Base-by-base conservation (phyloP, 176 grass and related monocot species). In the Carex myosuroides region DNA sequence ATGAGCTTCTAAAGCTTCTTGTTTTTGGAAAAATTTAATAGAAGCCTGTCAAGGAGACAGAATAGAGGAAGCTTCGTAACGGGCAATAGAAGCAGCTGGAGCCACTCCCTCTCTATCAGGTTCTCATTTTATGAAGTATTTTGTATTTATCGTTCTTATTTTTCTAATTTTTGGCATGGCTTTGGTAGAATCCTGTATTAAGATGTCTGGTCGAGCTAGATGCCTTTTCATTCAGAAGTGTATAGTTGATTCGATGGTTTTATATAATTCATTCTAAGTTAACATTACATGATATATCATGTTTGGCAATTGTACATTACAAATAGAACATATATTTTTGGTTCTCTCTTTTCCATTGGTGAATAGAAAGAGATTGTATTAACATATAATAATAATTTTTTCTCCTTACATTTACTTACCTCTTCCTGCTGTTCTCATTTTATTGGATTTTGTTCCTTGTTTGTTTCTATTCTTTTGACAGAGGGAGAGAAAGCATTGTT, bases 101-200 rank as follows among this genome's bases (percentile, higher is more conserved):
- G 90, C 24, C 95, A 88, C 14, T 91, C 95, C 79, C 95, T 98
- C 26, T 98, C 95, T 58, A 98, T 93, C 81, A 98, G 95, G 95
- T 98, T 69, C 64, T 37, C 18, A 10, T 78, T 52, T 78, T 8
- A 77, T 77, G 22, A 77, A 30, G 1, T 55, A 24, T n/a, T 48
- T 26, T 6, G 18, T 2, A 52, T 69, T 26, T 85, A 22, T 8
- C 33, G 64, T 85, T 79, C 9, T 52, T 68, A 56, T 32, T 41
- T 20, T 35, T 61, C 26, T 55, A 46, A 46, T 29, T 79, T 50
- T 12, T 77, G 48, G 8, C 42, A 20, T 32, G 24, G 22, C 2
- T 37, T 24, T 20, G 37, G 60, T 57, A 67, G n/a, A 79, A 59
- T 74, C 61, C 14, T 50, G 18, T 30, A 8, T 85, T 46, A 64